These are phyloP conservation scores for Fusarium denticulatum DNA, from an alignment of 2,329 filamentous ascomycete species.

Conservation along the genomic window DNA sequence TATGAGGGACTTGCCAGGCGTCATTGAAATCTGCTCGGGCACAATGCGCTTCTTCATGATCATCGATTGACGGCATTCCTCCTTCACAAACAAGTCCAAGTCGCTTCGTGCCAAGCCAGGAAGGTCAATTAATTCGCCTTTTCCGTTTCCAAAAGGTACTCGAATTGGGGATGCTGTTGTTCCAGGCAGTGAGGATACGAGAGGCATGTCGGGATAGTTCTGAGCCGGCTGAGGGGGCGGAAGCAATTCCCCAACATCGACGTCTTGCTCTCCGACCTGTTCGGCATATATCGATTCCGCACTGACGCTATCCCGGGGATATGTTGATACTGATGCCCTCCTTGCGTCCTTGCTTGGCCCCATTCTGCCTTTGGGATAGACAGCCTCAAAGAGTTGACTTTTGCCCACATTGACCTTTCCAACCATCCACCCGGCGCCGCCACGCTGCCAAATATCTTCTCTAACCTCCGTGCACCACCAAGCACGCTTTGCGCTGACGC, in stretches of 20 bases:
- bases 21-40: slow-evolving; percentile 78
- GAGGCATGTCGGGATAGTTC: slow-evolving; percentile 83
- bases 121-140: slow-evolving; percentile 91
- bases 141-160: slow-evolving; percentile 85
- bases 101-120: slow-evolving; percentile 83
- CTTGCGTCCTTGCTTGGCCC: slow-evolving; percentile 41
- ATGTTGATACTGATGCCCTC: slow-evolving; percentile 23
- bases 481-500: slow-evolving; percentile 83
- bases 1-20: slow-evolving; percentile 80
- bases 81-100: slow-evolving; percentile 75
- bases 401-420: slow-evolving; percentile 99
- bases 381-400: slow-evolving; percentile 85
- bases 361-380: slow-evolving; percentile 81
- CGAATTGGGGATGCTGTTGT: slow-evolving; percentile 96
- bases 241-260: slow-evolving; percentile 68
- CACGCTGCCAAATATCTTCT: slow-evolving; percentile 83
- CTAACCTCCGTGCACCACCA: slow-evolving; percentile 95
- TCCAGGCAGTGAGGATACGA: slow-evolving; percentile 87
- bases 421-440: slow-evolving; percentile 92
- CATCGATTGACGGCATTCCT: slow-evolving; percentile 71
- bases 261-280: slow-evolving; percentile 31
- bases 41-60: slow-evolving; percentile 82
- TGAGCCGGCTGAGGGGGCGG: slow-evolving; percentile 79
- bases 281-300: slow-evolving; percentile 46
- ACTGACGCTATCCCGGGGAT: slow-evolving; percentile 15